Evolutionary conservation across 495 filamentous ascomycete species (phyloP).

Genomic region (Bombardia bombarda): DNA sequence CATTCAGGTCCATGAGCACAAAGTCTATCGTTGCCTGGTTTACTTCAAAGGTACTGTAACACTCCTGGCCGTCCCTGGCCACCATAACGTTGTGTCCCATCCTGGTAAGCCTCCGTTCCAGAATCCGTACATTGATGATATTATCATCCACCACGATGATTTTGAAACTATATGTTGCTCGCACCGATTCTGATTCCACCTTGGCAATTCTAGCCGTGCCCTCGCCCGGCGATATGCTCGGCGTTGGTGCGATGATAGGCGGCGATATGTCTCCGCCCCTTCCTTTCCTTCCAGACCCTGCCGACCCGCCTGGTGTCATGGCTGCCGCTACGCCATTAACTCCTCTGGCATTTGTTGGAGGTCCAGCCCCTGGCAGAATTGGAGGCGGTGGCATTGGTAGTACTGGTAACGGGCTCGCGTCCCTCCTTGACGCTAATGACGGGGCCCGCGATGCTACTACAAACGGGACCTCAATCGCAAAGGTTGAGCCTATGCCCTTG

Average conservation of each 20-base stretch:
- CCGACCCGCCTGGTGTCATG: conserved; percentile 1
- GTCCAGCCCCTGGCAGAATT: background rate
- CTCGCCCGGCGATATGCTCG: conserved; percentile 8
- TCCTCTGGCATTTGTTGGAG: too few relatives aligned
- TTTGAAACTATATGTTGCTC: conserved; percentile 35
- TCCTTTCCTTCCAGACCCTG: background rate
- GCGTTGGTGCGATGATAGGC: conserved; percentile 8
- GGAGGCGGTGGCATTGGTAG: conserved; percentile 13
- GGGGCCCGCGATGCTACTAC: conserved; percentile 11
- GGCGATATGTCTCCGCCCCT: conserved; percentile 6
- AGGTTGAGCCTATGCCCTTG: conserved; percentile 15
- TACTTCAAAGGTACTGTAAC: conserved; percentile 48
- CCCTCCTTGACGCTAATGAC: conserved; percentile 12
- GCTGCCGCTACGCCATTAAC: too few relatives aligned
- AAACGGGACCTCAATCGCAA: conserved; percentile 21
- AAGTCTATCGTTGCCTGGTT: conserved; percentile 16
- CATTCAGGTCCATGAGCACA: conserved; percentile 19
- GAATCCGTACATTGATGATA: conserved; percentile 70
- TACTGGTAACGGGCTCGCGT: conserved; percentile 13
- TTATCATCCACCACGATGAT: conserved; percentile 80
- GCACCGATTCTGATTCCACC: conserved; percentile 2
- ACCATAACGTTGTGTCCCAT: conserved; percentile 58
- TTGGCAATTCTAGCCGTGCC: too few relatives aligned
- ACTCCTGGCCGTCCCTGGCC: conserved; percentile 76
- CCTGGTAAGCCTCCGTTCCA: conserved; percentile 67